Base-by-base conservation (phyloP, 805 yeast species). In the Yueomyces sp. region DNA sequence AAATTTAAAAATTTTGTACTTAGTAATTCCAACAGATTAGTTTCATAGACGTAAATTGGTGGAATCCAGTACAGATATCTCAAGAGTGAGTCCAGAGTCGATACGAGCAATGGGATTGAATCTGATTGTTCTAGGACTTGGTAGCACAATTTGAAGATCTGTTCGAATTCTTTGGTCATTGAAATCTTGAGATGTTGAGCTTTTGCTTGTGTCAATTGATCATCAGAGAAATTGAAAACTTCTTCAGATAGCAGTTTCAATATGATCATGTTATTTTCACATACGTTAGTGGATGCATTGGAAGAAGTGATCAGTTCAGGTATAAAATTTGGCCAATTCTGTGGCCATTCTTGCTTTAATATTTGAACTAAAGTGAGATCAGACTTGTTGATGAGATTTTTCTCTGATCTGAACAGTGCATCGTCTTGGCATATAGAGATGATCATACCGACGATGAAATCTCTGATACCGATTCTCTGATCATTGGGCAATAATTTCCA, bases 321-420 rank as follows among this genome's bases (percentile, higher is more conserved):
- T 42, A 92, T 83, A 56, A 92, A 92, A 55, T 81, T 84, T 26
- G 97, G 97, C 99, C 99, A 92, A 62, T 88, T 84, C 53, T 81
- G 85, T 33, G 99, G 99, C 99, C 99, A 92, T 62, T 92, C 99
- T 66, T 92, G 97, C 58, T 92, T 92, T 57, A 92, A 76, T 42
- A 92, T 81, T 57, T 88, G 94, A 36, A 92, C 98, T 55, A 92
- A 70, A 12, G 97, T 90, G 57, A 92, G 72, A 65, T 92, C 95
- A 54, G 88, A 87, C 63, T 92, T 92, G 68, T 83, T 85, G 58
- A 92, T 85, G 57, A 92, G 72, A 26, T 96, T 79, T 56, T 80
- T 81, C 58, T 86, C 86, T 38, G 73, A 64, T 41, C 71, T 73
- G 57, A 88, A 86, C 32, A 76, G 70, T 7, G 70, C 67, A 47